A percentile compares a stretch with the other conserved stretches of the same genome.
These are phyloP conservation scores for Fusarium luffae DNA, from an alignment of 2,329 filamentous ascomycete species.

Conservation along the genomic window DNA sequence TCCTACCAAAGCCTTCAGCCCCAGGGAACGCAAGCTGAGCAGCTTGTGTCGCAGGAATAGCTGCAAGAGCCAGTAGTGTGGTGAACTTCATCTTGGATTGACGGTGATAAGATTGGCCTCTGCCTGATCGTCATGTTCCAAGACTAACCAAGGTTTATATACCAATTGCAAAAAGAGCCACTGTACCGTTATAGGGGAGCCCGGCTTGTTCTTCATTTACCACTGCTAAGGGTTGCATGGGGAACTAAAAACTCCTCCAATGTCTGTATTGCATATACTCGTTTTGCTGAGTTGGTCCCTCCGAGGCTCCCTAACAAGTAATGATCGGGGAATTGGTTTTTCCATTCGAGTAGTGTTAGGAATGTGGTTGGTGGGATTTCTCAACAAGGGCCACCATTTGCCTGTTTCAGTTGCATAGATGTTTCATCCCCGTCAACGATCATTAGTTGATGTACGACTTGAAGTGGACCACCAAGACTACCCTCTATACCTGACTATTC, in stretches of 20 bases:
- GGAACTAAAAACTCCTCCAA: neutral
- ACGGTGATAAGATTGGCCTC: neutral
- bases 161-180: neutral
- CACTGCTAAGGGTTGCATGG: neutral
- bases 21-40: constrained; percentile 50
- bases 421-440: neutral
- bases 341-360: neutral
- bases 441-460: neutral
- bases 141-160: neutral
- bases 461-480: neutral
- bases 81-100: neutral
- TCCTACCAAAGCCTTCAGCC: constrained; percentile 49
- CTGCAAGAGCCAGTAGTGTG: neutral
- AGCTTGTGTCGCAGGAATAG: constrained; percentile 3
- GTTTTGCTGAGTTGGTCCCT: neutral
- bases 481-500: neutral
- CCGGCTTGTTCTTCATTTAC: neutral
- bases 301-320: neutral
- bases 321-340: neutral
- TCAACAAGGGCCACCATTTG: neutral
- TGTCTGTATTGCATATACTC: neutral
- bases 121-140: neutral
- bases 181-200: neutral
- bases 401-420: neutral
- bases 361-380: neutral